Evolutionary conservation across 2,329 filamentous ascomycete genomes (phyloP).

Genomic region (Calonectria crousiana): DNA sequence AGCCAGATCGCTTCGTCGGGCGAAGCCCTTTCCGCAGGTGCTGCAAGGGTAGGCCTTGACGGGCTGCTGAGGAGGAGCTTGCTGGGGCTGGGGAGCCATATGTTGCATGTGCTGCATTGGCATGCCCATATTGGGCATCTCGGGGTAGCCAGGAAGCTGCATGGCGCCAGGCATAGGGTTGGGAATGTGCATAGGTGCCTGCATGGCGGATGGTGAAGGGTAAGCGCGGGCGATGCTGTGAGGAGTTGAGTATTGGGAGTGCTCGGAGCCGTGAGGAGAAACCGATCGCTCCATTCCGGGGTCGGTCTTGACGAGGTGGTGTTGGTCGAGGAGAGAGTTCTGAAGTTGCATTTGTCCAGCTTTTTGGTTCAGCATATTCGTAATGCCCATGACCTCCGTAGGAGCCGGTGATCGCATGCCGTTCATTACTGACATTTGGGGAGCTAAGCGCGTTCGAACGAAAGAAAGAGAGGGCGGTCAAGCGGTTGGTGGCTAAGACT

Average conservation of each 20-base stretch:
- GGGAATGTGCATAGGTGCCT: conserved; percentile 60
- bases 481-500: conserved; percentile 36
- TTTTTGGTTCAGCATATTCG: conserved; percentile 65
- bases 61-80: conserved; percentile 52
- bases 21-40: conserved; percentile 92
- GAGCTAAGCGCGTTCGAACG: conserved; percentile 37
- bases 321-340: conserved; percentile 48
- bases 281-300: conserved; percentile 64
- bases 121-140: conserved; percentile 57
- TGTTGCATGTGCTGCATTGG: conserved; percentile 55
- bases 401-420: conserved; percentile 59
- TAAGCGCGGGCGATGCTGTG: conserved; percentile 63
- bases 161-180: conserved; percentile 57
- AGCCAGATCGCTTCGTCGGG: conserved; percentile 91
- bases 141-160: conserved; percentile 57
- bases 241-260: conserved; percentile 66
- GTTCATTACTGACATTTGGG: conserved; percentile 44
- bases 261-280: conserved; percentile 71
- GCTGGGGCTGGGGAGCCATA: conserved; percentile 48
- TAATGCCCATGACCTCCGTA: conserved; percentile 65
- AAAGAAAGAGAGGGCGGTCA: conserved; percentile 38
- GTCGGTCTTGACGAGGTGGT: conserved; percentile 51
- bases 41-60: conserved; percentile 87
- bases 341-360: conserved; percentile 52
- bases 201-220: conserved; percentile 66